A percentile compares a stretch with the other conserved stretches of the same genome.
These are phyloP conservation scores for Leccinum longicurvipes DNA, from an alignment of 768 basidiomycete genomes.

Conservation along the genomic window DNA sequence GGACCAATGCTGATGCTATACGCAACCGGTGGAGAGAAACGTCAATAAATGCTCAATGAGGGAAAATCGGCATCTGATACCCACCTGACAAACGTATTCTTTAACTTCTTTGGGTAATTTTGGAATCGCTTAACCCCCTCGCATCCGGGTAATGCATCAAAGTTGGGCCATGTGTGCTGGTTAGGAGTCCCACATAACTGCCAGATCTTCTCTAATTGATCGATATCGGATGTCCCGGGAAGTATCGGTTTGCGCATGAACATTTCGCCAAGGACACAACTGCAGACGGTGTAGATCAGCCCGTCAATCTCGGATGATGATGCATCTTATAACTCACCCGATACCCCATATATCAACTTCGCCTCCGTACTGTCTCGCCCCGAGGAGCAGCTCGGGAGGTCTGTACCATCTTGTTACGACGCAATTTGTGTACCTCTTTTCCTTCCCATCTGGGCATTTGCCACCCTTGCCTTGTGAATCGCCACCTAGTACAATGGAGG, in stretches of 20 bases:
- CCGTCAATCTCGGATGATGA: background rate
- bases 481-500: conserved; percentile 36
- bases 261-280: conserved; percentile 98
- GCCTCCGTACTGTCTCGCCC: conserved; percentile 85
- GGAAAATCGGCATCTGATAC: conserved; percentile 21
- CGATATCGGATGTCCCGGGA: conserved; percentile 83
- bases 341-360: conserved; percentile 98
- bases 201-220: conserved; percentile 90
- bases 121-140: conserved; percentile 71
- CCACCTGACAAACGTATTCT: conserved; percentile 57
- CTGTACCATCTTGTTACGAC: conserved; percentile 96
- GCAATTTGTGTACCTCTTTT: conserved; percentile 88
- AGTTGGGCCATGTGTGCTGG: conserved; percentile 77
- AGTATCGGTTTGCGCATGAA: conserved; percentile 84
- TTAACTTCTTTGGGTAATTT: conserved; percentile 52
- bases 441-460: conserved; percentile 43
- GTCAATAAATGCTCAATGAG: conserved; percentile 3
- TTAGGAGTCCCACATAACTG: conserved; percentile 85
- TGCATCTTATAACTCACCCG: conserved; percentile 52
- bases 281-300: conserved; percentile 28
- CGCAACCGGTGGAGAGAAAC: conserved; percentile 1
- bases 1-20: conserved; percentile 51
- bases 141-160: conserved; percentile 71
- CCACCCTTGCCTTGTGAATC: conserved; percentile 19
- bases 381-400: conserved; percentile 88